Conservation (phyloP, 352 stramenopile genomes). For the Phytophthora europaea region DNA sequence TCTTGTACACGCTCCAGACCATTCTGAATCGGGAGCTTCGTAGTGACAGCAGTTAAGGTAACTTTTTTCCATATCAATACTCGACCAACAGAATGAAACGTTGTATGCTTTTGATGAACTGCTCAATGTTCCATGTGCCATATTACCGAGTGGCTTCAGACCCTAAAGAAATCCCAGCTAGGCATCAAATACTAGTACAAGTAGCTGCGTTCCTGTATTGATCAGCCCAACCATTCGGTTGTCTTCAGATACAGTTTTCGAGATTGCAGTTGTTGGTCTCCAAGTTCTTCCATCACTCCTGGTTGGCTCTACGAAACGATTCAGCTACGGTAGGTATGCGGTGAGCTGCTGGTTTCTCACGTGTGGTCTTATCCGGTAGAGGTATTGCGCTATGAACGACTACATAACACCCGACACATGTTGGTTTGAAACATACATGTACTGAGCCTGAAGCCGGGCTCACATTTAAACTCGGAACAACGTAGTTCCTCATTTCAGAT, state of each 20-base stretch:
- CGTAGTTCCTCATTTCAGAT: not conserved
- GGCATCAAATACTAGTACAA: no score
- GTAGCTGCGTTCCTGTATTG: not conserved
- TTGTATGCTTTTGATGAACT: no score
- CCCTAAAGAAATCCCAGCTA: no score
- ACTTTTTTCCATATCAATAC: no score
- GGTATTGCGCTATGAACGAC: not conserved
- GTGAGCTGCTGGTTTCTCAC: not conserved
- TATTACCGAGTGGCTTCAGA: no score
- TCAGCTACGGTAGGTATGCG: not conserved
- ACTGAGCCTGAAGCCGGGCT: not conserved
- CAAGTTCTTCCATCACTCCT: not conserved
- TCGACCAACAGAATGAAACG: no score
- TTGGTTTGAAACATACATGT: not conserved
- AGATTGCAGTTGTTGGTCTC: not conserved
- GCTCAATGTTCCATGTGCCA: no score
- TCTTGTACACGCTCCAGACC: constrained; percentile 11
- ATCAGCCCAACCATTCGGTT: not conserved
- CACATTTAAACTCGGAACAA: not conserved
- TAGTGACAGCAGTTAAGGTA: not conserved
- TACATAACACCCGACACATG: not conserved
- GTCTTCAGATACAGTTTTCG: not conserved
- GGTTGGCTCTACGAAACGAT: not conserved
- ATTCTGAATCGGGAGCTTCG: constrained; percentile 11
- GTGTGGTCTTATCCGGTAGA: constrained; percentile 2